Percentiles rank a stretch among this genome's conserved stretches.
These are phyloP conservation scores for Tetrahymena malaccensis DNA, from an alignment of 73 alveolate genomes.

Conservation along the genomic window DNA sequence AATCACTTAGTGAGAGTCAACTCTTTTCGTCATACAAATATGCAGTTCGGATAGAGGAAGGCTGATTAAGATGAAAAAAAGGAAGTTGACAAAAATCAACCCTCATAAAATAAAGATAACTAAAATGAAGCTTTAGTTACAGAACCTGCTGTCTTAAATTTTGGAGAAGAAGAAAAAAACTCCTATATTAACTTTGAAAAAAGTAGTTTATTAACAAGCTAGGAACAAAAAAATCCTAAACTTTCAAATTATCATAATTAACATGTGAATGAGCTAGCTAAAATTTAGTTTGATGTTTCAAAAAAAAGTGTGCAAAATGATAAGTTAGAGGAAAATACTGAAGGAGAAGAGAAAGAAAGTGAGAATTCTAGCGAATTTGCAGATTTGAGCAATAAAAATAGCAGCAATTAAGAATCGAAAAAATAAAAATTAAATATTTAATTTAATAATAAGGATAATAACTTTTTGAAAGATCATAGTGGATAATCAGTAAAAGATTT, in stretches of 20 bases:
- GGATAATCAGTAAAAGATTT: neutral
- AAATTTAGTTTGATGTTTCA: neutral
- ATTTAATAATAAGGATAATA: too few species aligned
- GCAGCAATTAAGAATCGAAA: neutral
- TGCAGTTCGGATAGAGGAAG: neutral
- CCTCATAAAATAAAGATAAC: neutral
- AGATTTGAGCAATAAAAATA: too few species aligned
- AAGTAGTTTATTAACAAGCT: too few species aligned
- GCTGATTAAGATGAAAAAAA: neutral
- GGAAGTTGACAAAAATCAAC: neutral
- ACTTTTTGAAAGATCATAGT: neutral
- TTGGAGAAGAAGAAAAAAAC: neutral
- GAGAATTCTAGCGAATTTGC: neutral
- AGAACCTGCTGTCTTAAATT: neutral
- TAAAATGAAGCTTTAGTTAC: neutral
- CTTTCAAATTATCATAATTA: neutral
- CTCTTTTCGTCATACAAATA: neutral
- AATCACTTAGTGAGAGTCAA: too few species aligned
- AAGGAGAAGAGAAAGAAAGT: neutral
- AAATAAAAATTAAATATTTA: too few species aligned
- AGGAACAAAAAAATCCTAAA: neutral
- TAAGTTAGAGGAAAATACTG: neutral
- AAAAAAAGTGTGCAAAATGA: too few species aligned
- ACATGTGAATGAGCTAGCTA: neutral
- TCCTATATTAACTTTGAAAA: neutral